These are phyloP conservation scores for Penicillium arizonense DNA, from an alignment of 495 filamentous ascomycete genomes.

Conservation along the genomic window DNA sequence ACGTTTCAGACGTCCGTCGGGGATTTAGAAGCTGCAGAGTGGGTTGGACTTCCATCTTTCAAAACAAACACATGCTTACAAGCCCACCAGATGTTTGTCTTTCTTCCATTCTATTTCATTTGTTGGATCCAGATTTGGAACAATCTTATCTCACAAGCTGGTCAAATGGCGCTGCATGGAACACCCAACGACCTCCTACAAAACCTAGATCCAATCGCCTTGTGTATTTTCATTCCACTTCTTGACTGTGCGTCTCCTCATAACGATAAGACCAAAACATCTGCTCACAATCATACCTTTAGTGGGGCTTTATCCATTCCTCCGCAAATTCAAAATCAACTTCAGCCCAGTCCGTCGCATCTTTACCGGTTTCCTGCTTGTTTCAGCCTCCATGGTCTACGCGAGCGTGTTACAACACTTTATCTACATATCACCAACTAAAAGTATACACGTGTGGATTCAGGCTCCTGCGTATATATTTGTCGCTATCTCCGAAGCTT, in stretches of 20 bases:
- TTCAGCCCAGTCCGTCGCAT: constrained; percentile 66
- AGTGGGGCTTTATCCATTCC: constrained; percentile 15
- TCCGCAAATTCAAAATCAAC: constrained; percentile 47
- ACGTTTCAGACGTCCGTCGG: constrained; percentile 47
- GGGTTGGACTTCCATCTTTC: neutral
- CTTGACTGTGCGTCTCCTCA: constrained; percentile 59
- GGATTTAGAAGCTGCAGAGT: constrained; percentile 46
- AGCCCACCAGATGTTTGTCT: constrained; percentile 38
- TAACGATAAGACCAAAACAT: neutral
- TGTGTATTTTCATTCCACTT: constrained; percentile 62
- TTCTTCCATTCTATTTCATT: constrained; percentile 28
- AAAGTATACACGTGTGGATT: constrained; percentile 47
- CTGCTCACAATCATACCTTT: constrained; percentile 14
- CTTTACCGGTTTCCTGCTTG: constrained; percentile 58
- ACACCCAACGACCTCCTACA: constrained; percentile 61
- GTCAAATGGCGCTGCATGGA: constrained; percentile 40
- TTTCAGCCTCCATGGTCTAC: constrained; percentile 48
- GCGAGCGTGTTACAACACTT: constrained; percentile 61
- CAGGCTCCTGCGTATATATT: constrained; percentile 57
- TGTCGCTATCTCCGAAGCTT: constrained; percentile 57
- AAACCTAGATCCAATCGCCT: constrained; percentile 63
- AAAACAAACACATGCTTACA: neutral
- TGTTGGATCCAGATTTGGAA: constrained; percentile 21
- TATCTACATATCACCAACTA: constrained; percentile 46
- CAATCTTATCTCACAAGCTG: constrained; percentile 41